Base-by-base conservation (phyloP, 2,329 filamentous ascomycete species). In the Rhexocercosporidium sp. region DNA sequence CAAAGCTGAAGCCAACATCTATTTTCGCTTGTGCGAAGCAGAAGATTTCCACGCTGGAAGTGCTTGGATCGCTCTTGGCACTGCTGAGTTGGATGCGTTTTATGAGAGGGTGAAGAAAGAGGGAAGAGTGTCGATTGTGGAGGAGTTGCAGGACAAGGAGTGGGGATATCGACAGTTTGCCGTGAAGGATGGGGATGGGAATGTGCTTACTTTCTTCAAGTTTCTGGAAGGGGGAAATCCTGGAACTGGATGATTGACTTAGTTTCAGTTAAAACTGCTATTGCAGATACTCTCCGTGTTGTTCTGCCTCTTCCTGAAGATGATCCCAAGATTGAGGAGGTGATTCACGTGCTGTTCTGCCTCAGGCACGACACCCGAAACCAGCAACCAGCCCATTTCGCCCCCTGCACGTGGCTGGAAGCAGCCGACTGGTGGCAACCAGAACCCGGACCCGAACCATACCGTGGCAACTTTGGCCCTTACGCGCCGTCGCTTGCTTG, bases 191-290 rank as follows among this genome's bases (percentile, higher is more conserved):
- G 14, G 3, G 18, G 44, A 62, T 51, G 46, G 29, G 4, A 25
- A 34, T 37, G 22, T 47, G 27, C 22, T 57, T 37, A 39, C 31
- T 20, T 57, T 57, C 20, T 51, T 53, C 11, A 22, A 39, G 9
- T 62, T 62, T 53, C 25, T 62, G 44, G 44, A 47, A 22, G 59
- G 44, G 18, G 44, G 59, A 8, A 62, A 62, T 51, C 44, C 44
- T 5, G 59, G 27, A 3, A 47, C 41, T 8, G 59, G 22, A 22
- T 29, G 31, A 16, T 29, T 9, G 41, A 8, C n/a, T n/a, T n/a
- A n/a, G n/a, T n/a, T n/a, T n/a, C n/a, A n/a, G n/a, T n/a, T n/a
- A n/a, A n/a, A n/a, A n/a, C n/a, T n/a, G n/a, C n/a, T n/a, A n/a
- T n/a, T n/a, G n/a, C n/a, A n/a, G n/a, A n/a, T n/a, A n/a, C n/a